Percentiles rank a stretch among this genome's conserved stretches.
phyloP scores from a whole-genome alignment of 371 early-diverging fungal genomes.

The Cokeromyces recurvatus region DNA sequence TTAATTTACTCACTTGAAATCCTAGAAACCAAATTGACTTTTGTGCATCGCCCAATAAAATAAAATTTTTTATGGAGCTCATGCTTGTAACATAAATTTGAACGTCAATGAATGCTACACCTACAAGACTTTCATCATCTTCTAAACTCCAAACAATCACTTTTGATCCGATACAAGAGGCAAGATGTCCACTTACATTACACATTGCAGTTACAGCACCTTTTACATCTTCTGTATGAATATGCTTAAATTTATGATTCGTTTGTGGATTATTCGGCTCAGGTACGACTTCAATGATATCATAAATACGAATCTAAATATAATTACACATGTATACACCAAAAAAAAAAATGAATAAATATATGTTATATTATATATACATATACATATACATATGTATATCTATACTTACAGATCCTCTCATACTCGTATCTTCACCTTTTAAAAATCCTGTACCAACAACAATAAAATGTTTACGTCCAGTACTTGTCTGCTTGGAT shows the following conservation, averaged over 20 bases:
- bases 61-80: constrained; percentile 82
- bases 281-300: constrained; percentile 97
- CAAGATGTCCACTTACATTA: constrained; percentile 82
- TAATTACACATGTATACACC: not conserved
- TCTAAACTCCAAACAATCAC: constrained; percentile 89
- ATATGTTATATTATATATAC: too few relatives aligned
- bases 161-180: constrained; percentile 90
- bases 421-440: constrained; percentile 91
- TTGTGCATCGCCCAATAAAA: constrained; percentile 89
- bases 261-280: constrained; percentile 94
- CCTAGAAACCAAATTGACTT: constrained; percentile 93
- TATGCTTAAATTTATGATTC: constrained; percentile 86
- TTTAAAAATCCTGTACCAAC: constrained; percentile 87
- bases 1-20: constrained; percentile 70
- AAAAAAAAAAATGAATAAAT: not conserved
- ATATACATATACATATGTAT: too few relatives aligned
- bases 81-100: constrained; percentile 87
- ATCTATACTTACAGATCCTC: constrained; percentile 77
- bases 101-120: constrained; percentile 96
- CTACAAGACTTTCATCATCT: constrained; percentile 82
- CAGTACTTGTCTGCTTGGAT: constrained; percentile 83
- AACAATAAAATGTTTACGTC: constrained; percentile 83
- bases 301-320: constrained; percentile 88
- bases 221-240: constrained; percentile 86
- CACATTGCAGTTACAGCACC: constrained; percentile 93